These are phyloP conservation scores for Amanita molliuscula DNA, from an alignment of 768 basidiomycete genomes.

Conservation along the genomic window DNA sequence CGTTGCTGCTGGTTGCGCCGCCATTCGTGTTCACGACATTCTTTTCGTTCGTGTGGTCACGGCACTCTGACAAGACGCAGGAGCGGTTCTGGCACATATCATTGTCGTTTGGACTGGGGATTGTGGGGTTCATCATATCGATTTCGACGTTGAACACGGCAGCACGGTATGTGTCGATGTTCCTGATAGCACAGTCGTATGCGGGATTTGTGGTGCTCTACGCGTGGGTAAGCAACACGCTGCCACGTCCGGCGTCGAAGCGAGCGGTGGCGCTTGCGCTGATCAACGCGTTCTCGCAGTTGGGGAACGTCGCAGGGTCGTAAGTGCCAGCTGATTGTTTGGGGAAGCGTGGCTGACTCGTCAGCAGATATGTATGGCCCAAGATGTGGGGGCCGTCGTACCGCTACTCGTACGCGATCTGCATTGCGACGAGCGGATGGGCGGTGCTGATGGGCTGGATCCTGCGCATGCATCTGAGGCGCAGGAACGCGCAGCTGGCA, in stretches of 20 bases:
- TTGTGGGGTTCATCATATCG: slow-evolving; percentile 67
- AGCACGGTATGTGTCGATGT: slow-evolving; percentile 66
- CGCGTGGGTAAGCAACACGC: slow-evolving; percentile 37
- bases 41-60: slow-evolving; percentile 44
- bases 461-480: slow-evolving; percentile 28
- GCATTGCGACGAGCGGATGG: slow-evolving; percentile 46
- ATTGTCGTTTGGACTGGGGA: slow-evolving; percentile 45
- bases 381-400: slow-evolving; percentile 59
- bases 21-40: slow-evolving; percentile 66
- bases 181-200: slow-evolving; percentile 72
- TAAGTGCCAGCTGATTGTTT: slow-evolving; percentile 30
- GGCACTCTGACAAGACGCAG: slow-evolving; percentile 61
- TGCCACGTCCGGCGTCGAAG: slow-evolving; percentile 74
- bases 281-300: slow-evolving; percentile 71
- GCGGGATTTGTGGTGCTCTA: slow-evolving; percentile 57
- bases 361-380: slow-evolving; percentile 54
- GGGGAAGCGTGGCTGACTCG: slow-evolving; percentile 3
- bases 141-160: slow-evolving; percentile 59
- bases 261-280: slow-evolving; percentile 75
- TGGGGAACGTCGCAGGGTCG: slow-evolving; percentile 80
- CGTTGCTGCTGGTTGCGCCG: slow-evolving; percentile 70
- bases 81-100: slow-evolving; percentile 72
- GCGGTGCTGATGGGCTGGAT: slow-evolving; percentile 44
- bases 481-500: slow-evolving; percentile 28
- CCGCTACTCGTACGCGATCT: slow-evolving; percentile 59